Percentiles rank a stretch among this genome's conserved stretches.
Evolutionary conservation across 345 rosid genomes (phyloP).

Genomic region (Pelargonium nanum): DNA sequence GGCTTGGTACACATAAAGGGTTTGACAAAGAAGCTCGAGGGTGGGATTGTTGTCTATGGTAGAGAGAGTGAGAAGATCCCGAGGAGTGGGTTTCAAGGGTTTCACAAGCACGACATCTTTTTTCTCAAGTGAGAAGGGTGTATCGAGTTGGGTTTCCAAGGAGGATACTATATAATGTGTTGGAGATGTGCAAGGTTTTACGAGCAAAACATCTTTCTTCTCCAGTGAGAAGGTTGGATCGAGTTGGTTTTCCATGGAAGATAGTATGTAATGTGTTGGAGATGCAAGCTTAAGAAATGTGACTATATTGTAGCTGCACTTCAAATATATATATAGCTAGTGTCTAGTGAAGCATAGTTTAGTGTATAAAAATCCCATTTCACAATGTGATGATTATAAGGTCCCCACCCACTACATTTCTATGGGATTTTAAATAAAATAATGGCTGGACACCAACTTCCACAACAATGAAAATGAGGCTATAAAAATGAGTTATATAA

Average conservation of each 20-base stretch:
- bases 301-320: no score
- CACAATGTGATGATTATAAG: no score
- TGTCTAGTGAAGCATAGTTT: no score
- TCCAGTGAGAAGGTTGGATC: constrained; percentile 13
- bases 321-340: no score
- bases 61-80: constrained; percentile 36
- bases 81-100: constrained; percentile 38
- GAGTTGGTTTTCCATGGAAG: constrained; percentile 16
- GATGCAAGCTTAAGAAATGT: no score
- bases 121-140: constrained; percentile 15
- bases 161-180: not conserved
- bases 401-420: no score
- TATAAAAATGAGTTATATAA: no score
- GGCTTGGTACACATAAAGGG: constrained; percentile 16
- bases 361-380: no score
- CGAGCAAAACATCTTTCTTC: constrained; percentile 15
- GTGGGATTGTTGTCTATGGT: constrained; percentile 42
- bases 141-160: constrained; percentile 14
- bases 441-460: no score
- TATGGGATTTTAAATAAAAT: no score
- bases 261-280: no score
- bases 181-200: constrained; percentile 30
- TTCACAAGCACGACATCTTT: constrained; percentile 23
- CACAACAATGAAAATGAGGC: no score
- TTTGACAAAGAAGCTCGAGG: constrained; percentile 32